Evolutionary conservation across 78 protist genomes (phyloP), one percentile per base, ranked within the genome.

Genomic region (Dictyostelium citrinum): DNA sequence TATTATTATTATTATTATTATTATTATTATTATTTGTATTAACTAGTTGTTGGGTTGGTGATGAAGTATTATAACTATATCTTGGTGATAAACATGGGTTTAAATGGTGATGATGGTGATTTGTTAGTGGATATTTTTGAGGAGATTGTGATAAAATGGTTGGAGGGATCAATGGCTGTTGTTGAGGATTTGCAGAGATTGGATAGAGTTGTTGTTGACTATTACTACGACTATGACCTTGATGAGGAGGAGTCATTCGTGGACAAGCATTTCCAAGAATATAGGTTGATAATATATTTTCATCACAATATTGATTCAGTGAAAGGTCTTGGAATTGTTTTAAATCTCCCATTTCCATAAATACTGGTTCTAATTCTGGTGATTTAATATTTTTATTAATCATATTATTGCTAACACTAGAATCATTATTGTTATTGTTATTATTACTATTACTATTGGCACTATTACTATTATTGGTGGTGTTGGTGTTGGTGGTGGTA

Each of bases 341-440:
- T 3, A 88, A 14, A 67, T 88, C 93, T 6, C 93, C 93, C 93
- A 88, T 88, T 12, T 88, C 93, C 75, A 79, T 68, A n/a, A 88
- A 88, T 5, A 79, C 76, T 17, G 76, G 67, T 12, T 82, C 88
- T 14, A 82, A 64, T 20, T 82, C 88, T 31, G 84, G 84, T 14
- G 58, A 45, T 35, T 78, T 78, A 41, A 35, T 49, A 9, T 24
- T 11, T 58, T 55, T 55, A 46, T 22, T 10, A 31, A 2, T 29
- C 20, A 16, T 39, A 39, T 24, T 39, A 39, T 24, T 39, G 55
- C 2, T 74, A n/a, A 20, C 39, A 39, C n/a, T 5, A 22, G 41
- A 37, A 55, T 55, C 20, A 55, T n/a, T 76, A 29, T 29, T 29
- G 3, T 29, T 29, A 17, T 35, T 35, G 20, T 37, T 70, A 17